Conservation (phyloP, 2,329 filamentous ascomycete species). For the Penicillium palitans region DNA sequence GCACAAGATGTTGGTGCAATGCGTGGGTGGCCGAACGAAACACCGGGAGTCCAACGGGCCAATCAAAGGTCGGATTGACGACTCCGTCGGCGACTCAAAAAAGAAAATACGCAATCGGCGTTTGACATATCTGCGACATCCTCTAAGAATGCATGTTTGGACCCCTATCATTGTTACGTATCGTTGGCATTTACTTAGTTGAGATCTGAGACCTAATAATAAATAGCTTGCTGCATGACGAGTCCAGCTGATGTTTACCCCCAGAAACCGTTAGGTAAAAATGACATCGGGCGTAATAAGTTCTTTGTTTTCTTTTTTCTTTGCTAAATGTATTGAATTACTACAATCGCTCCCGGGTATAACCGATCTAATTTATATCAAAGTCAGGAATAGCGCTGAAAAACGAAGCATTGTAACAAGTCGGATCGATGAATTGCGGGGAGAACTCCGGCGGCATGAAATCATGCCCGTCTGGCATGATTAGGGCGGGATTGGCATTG, state of each 20-base stretch:
- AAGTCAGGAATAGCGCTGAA: conserved; percentile 31
- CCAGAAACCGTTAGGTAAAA: background rate
- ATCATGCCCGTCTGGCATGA: conserved; percentile 27
- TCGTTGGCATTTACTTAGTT: background rate
- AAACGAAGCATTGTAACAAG: conserved; percentile 34
- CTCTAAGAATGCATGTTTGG: background rate
- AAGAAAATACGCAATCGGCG: background rate
- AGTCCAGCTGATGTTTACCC: background rate
- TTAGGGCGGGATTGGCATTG: conserved; percentile 12
- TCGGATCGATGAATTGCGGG: conserved; percentile 33
- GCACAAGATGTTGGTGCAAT: background rate
- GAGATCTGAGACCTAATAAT: background rate
- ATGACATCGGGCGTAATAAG: background rate
- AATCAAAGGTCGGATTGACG: background rate
- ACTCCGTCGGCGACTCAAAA: conserved; percentile 1
- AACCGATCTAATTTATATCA: conserved; percentile 22
- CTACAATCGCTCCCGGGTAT: background rate
- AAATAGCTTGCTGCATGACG: background rate
- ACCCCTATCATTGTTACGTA: conserved; percentile 5
- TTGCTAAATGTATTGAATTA: background rate
- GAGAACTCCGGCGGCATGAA: conserved; percentile 29
- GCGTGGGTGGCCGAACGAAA: background rate
- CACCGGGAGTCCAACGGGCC: background rate
- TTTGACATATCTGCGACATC: conserved; percentile 1
- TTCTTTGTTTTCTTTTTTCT: background rate